Base-by-base conservation (phyloP, 495 filamentous ascomycete genomes). In the Penicillium waksmanii region DNA sequence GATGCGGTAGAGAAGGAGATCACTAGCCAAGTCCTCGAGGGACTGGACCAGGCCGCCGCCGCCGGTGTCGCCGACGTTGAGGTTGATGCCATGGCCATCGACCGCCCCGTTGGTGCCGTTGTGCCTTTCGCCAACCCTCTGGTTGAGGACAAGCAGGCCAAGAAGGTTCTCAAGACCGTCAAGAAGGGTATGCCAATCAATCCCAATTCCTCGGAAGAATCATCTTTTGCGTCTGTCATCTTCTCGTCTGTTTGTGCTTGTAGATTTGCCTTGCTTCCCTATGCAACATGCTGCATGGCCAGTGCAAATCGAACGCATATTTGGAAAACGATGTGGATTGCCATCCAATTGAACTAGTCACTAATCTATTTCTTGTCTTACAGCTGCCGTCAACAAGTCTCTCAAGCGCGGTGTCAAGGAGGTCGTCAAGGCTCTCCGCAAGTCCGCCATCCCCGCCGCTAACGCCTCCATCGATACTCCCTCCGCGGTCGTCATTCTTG, bases 321-420 rank as follows among this genome's bases (percentile, higher is more conserved):
- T 7, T 44, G 7, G 4, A n/a, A 17, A 17, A 8, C 15, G 27
- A 31, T 31, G 8, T 36, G 35, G 43, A 51, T 33, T 13, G 17
- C n/a, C 36, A 51, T 58, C 36, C 34, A 18, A 40, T 42, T 50
- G 7, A 48, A 12, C 42, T 21, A 44, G 6, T 46, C 65, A 46
- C 73, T 71, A 64, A 70, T 55, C 54, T 43, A 13, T 31, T 53
- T 18, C n/a, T 38, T 53, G 52, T 36, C 53, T 47, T 42, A 42
- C 50, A 98, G 94, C 92, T 52, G 91, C 92, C 58, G 96, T 96
- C 77, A 84, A 90, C 78, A 95, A 93, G 78, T 86, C 89, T 57
- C 89, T 99, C 75, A 92, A 94, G 78, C 93, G 96, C 68, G 95
- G 95, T 76, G 94, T 98, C 43, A 98, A 98, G 78, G 95, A 99